Base-by-base conservation (phyloP, 129 eudicot species). In the Logfia minima region DNA sequence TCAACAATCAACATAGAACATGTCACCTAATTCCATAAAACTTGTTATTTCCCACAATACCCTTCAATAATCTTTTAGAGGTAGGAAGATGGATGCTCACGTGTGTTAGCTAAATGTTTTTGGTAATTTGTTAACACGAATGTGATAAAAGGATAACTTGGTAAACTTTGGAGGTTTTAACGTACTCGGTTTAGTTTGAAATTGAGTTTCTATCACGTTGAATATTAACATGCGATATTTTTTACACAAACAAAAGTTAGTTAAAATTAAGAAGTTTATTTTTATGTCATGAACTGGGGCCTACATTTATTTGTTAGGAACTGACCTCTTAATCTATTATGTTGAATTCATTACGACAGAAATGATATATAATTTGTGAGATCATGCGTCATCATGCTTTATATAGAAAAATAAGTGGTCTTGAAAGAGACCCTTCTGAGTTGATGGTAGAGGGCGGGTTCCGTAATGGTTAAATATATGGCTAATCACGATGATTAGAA, bases 401-500 rank as follows among this genome's bases (percentile, higher is more conserved):
- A 55, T 58, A 24, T 66, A 13, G 74, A 77, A 77, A 66, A 58
- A 55, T 9, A 7, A n/a, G 68, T 71, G 35, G 79, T 17, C 70
- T 71, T 71, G 66, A 35, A 45, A 48, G 66, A 71, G 43, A 67
- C 78, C 16, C 37, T 24, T 41, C 18, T 63, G 76, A 68, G 37
- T 41, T 76, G 61, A 51, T 71, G 52, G 73, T 81, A 45, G 18
- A 45, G 18, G 7, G 51, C 21, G 70, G 68, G 63, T 39, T 48
- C 14, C 77, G 55, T 79, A 79, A 81, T 79, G 71, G 85, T 92
- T 92, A 89, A 89, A 92, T 92, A 89, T 56, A 79, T 35, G 85
- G 68, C 77, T 32, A 76, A 66, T 83, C 76, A 85, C 41, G 8
- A 82, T 56, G 79, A 24, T 81, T 85, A 77, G 75, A 85, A 77